These are phyloP conservation scores for Thelephora terrestris DNA, from an alignment of 1,284 basidiomycete genomes.

Conservation along the genomic window DNA sequence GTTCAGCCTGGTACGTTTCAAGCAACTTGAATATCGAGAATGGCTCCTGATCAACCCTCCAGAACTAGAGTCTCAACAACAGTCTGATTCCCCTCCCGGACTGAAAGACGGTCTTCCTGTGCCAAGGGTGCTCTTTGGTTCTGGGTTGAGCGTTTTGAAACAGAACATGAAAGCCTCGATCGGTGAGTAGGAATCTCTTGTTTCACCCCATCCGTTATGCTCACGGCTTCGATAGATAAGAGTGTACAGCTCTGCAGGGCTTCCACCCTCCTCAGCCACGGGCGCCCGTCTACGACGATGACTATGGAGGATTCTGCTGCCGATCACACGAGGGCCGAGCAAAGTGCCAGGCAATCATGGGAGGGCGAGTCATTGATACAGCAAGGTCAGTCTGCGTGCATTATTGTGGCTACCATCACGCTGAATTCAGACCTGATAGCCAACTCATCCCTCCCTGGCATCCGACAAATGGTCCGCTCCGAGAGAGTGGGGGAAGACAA, in stretches of 20 bases:
- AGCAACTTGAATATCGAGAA: no score
- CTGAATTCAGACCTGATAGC: conserved; percentile 16
- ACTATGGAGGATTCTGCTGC: conserved; percentile 13
- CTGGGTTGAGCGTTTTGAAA: conserved; percentile 34
- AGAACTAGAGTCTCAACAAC: no score
- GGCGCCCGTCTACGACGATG: conserved; percentile 8
- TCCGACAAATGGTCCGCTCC: conserved; percentile 39
- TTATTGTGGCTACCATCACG: conserved; percentile 1
- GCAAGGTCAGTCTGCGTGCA: conserved; percentile 24
- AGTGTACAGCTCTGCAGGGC: conserved; percentile 45
- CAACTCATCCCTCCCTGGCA: conserved; percentile 38
- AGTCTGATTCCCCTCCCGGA: neutral
- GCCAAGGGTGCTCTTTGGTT: conserved; percentile 19
- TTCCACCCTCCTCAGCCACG: conserved; percentile 28
- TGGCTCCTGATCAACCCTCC: no score
- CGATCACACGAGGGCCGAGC: conserved; percentile 16
- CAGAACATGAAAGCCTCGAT: conserved; percentile 63
- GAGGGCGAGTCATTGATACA: conserved; percentile 34
- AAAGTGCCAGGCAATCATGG: conserved; percentile 33
- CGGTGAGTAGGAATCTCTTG: conserved; percentile 31
- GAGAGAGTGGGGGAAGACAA: conserved; percentile 42
- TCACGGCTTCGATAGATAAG: conserved; percentile 31
- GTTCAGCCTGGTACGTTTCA: no score
- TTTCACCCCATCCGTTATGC: neutral
- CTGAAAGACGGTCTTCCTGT: conserved; percentile 12